These are phyloP conservation scores for Leishmania gerbilli DNA, from an alignment of 208 protist genomes.

Conservation along the genomic window DNA sequence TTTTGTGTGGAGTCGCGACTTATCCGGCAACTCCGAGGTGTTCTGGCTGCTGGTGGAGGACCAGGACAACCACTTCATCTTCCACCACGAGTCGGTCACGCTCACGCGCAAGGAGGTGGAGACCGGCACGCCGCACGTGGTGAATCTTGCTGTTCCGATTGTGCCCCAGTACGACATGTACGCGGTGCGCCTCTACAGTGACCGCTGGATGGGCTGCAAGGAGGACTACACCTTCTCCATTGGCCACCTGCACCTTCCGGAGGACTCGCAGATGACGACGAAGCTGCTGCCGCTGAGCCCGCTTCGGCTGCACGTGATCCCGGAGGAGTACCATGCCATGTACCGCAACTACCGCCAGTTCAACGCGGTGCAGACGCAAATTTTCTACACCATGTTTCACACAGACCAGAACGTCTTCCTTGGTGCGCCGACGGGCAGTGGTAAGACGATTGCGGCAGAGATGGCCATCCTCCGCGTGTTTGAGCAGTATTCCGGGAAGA, in stretches of 20 bases:
- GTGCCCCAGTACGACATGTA: slow-evolving; percentile 98
- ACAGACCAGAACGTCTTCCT: slow-evolving; percentile 98
- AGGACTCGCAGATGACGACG: slow-evolving; percentile 94
- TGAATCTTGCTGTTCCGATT: slow-evolving; percentile 97
- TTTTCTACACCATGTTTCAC: slow-evolving; percentile 99
- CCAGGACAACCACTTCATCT: slow-evolving; percentile 95
- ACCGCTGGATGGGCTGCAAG: slow-evolving; percentile 94
- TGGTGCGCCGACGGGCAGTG: slow-evolving; percentile 97
- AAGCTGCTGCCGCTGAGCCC: slow-evolving; percentile 96
- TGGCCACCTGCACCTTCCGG: slow-evolving; percentile 95
- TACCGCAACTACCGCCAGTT: slow-evolving; percentile 96
- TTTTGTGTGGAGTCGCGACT: slow-evolving; percentile 95
- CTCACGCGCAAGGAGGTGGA: slow-evolving; percentile 89
- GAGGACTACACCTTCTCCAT: slow-evolving; percentile 93
- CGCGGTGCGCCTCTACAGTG: slow-evolving; percentile 94
- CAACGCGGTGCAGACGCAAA: slow-evolving; percentile 99
- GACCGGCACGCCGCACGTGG: slow-evolving; percentile 67
- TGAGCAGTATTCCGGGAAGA: slow-evolving; percentile 85
- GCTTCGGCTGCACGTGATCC: slow-evolving; percentile 91
- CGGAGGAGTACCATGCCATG: slow-evolving; percentile 81
- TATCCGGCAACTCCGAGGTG: slow-evolving; percentile 93
- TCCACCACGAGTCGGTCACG: slow-evolving; percentile 82
- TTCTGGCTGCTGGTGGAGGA: slow-evolving; percentile 98
- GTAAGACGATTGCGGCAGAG: slow-evolving; percentile 99
- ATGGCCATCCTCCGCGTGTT: slow-evolving; percentile 97